These are phyloP conservation scores for Cyclotella baltica DNA, from an alignment of 108 stramenopile species.

Conservation along the genomic window DNA sequence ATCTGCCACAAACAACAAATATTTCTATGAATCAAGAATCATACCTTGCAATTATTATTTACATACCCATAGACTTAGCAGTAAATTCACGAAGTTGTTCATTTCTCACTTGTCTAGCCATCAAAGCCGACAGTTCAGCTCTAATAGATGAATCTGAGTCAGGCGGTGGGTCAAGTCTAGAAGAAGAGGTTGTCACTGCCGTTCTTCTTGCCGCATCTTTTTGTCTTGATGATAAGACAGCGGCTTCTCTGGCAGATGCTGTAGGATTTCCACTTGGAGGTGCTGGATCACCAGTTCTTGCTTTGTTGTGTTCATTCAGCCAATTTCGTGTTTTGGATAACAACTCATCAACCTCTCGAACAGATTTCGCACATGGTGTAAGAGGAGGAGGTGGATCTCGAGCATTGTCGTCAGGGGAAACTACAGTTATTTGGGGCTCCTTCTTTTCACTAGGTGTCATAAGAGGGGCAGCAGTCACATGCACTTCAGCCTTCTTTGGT, in stretches of 20 bases:
- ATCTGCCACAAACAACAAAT: too few species aligned
- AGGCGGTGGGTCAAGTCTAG: neutral
- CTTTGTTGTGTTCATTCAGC: slow-evolving; percentile 13
- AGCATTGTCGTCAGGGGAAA: neutral
- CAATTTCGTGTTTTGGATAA: slow-evolving; percentile 26
- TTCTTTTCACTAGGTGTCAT: neutral
- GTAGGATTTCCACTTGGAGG: neutral
- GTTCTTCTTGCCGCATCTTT: neutral
- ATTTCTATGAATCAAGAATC: too few species aligned
- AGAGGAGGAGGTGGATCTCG: slow-evolving; percentile 15
- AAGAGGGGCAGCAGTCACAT: neutral
- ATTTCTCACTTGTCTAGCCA: slow-evolving; percentile 22
- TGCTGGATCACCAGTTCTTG: neutral
- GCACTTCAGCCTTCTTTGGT: neutral
- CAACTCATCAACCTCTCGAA: slow-evolving; percentile 19
- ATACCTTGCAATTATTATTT: neutral
- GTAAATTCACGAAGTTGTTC: neutral
- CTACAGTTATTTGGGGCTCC: neutral
- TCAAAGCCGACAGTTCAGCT: slow-evolving; percentile 28
- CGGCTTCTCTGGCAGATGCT: neutral
- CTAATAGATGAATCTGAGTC: slow-evolving; percentile 17
- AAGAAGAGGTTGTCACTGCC: neutral
- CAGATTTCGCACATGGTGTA: slow-evolving; percentile 15
- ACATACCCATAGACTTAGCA: neutral
- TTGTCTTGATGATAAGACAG: neutral